Base-by-base conservation (phyloP, 331 rosid genomes). In the Acacia pycnantha region DNA sequence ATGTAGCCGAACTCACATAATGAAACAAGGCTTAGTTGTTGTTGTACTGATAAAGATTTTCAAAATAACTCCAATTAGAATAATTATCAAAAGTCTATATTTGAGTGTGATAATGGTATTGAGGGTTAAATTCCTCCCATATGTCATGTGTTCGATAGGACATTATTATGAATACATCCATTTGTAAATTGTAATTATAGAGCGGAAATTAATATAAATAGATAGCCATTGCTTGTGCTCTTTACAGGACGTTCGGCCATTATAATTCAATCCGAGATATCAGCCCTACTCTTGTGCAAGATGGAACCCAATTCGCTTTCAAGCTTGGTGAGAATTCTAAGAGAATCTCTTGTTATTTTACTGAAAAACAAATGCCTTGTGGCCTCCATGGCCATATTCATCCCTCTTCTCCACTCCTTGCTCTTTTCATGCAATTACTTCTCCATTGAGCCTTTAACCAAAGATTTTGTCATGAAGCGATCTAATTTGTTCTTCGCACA, bases 311-410 rank as follows among this genome's bases (percentile, higher is more conserved):
- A 46, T 71, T 46, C 19, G 2, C 22, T 71, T 71, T 71, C 76
- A 44, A 71, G 13, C 4, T 24, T 24, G 12, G 22, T 46, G 58
- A 66, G 35, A 37, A 79, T 76, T 53, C 61, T 75, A 0, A n/a
- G 50, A 61, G 78, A 86, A 67, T 54, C 81, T 56, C 72, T 5
- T 22, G 54, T 59, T 8, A 37, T 68, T 18, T 77, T 80, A 29
- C 35, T 68, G n/a, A 68, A 35, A 29, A 81, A 81, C 44, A 70
- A 53, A 48, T 59, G 62, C 79, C 77, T 59, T 13, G 77, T 86
- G 72, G 37, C 81, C 26, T 50, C 31, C 31, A 21, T 83, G 37
- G 74, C 82, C 61, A 35, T 83, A 8, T 54, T 73, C 79, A 22
- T 40, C 51, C 53, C 83, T 22, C 51, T 41, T 50, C 21, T 86